phyloP scores from a whole-genome alignment of 192 early-diverging fungal species.

The Mortierella antarctica region DNA sequence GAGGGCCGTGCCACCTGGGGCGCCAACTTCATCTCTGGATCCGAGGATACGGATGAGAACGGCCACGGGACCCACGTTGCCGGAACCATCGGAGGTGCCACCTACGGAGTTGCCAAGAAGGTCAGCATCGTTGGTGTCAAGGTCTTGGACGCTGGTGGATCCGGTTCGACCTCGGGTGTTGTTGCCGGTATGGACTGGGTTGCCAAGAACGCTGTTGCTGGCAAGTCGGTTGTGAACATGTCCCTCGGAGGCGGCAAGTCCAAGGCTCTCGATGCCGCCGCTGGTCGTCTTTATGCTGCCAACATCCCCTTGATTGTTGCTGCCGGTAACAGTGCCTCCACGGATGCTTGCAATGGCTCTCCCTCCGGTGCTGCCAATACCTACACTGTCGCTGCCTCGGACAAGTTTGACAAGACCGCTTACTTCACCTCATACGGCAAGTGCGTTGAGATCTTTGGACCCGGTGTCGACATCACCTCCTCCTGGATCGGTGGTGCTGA shows the following conservation, averaged over 20 bases:
- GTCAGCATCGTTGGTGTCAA: slow-evolving; percentile 76
- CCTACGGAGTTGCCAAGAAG: slow-evolving; percentile 82
- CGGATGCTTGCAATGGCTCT: slow-evolving; percentile 64
- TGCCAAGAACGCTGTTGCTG: slow-evolving; percentile 11
- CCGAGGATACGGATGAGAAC: slow-evolving; percentile 52
- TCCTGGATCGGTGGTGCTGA: slow-evolving; percentile 31
- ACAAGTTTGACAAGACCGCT: slow-evolving; percentile 57
- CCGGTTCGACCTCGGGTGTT: slow-evolving; percentile 45
- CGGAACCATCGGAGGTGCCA: slow-evolving; percentile 58
- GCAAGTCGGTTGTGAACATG: slow-evolving; percentile 40
- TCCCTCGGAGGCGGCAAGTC: slow-evolving; percentile 61
- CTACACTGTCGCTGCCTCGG: slow-evolving; percentile 58
- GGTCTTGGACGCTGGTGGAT: slow-evolving; percentile 51
- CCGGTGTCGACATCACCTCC: slow-evolving; percentile 64
- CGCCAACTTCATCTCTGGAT: slow-evolving; percentile 48
- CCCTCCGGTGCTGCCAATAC: slow-evolving; percentile 56
- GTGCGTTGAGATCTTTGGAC: slow-evolving; percentile 71
- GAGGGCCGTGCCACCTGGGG: slow-evolving; percentile 59
- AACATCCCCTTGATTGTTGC: slow-evolving; percentile 64
- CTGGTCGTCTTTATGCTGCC: slow-evolving; percentile 36
- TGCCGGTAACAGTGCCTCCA: slow-evolving; percentile 61
- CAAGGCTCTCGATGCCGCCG: slow-evolving; percentile 53
- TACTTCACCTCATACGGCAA: slow-evolving; percentile 60
- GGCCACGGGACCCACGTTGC: slow-evolving; percentile 69
- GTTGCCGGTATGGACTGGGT: slow-evolving; percentile 53